Evolutionary conservation across 2,329 filamentous ascomycete species (phyloP), one percentile per base, ranked within the genome.

Genomic region (Nemania serpens): DNA sequence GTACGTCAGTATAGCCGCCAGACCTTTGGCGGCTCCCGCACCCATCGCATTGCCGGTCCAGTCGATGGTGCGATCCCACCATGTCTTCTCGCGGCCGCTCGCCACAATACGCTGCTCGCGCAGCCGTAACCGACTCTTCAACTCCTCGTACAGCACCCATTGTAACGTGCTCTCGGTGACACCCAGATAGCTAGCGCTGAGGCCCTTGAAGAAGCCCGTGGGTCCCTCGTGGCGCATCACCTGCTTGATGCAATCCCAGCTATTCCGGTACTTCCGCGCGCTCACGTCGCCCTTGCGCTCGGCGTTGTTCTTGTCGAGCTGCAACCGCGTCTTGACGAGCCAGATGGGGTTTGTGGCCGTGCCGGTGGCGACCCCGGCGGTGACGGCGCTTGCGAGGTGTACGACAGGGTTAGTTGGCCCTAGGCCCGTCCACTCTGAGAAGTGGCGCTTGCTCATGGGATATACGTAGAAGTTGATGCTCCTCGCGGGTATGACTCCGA

Each of bases 291-390:
- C 84, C 61, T 83, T 79, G 64, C 84, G 79, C 68, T 85, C 84
- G 15, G 89, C 89, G 54, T 87, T 85, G 72, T 91, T 91, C 79
- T 93, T 96, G 79, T 98, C 93, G 36, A 98, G 84, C 77, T 98
- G 93, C 69, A 98, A 75, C 34, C 93, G 83, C 42, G 93, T 98
- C 82, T 98, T 98, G 73, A 98, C 87, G 65, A 98, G 84, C 93
- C 93, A 98, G 71, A 98, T 97, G 1, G 93, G 93, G 76, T 97
- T 97, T 39, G 93, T 98, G 20, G 90, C 91, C 1, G 94, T 97
- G 48, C 91, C 91, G 0, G 94, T 97, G 6, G 89, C 88, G 45
- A 97, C 85, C 2, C 93, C 93, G 1, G 93, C 93, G 15, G 84
- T 82, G 1, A 90, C 86, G 5, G 91, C 93, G 1, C 92, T 88